These are phyloP conservation scores for Besnoitia besnoiti DNA, from an alignment of 169 alveolate genomes.

Conservation along the genomic window DNA sequence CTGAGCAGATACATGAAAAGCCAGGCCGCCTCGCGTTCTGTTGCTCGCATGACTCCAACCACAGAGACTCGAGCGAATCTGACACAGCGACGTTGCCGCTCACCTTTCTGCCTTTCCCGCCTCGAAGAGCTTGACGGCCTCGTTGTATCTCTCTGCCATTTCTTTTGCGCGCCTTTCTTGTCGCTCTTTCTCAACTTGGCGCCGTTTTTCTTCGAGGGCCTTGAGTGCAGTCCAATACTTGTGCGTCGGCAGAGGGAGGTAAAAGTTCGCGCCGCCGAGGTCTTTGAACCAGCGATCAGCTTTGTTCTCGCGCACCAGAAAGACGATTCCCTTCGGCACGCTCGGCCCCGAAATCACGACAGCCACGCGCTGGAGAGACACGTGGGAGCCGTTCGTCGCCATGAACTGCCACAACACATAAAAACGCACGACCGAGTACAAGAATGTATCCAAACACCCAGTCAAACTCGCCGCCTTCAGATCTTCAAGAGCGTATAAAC, in stretches of 20 bases:
- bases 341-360: slow-evolving; percentile 48
- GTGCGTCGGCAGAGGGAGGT: slow-evolving; percentile 56
- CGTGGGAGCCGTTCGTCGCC: slow-evolving; percentile 38
- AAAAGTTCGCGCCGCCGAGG: slow-evolving; percentile 43
- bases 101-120: slow-evolving; percentile 42
- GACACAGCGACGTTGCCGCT: neutral
- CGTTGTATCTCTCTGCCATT: slow-evolving; percentile 21
- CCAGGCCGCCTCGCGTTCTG: too few species aligned
- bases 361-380: slow-evolving; percentile 63
- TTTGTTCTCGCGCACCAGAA: slow-evolving; percentile 58
- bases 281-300: slow-evolving; percentile 63
- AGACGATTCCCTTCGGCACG: slow-evolving; percentile 48
- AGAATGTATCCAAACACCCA: neutral
- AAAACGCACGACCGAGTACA: neutral
- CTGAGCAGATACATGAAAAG: too few species aligned
- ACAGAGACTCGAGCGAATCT: too few species aligned
- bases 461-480: too few species aligned
- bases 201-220: slow-evolving; percentile 38
- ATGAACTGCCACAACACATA: neutral
- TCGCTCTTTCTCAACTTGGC: slow-evolving; percentile 7
- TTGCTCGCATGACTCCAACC: too few species aligned
- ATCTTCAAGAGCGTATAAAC: neutral
- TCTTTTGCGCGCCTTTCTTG: slow-evolving; percentile 35
- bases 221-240: slow-evolving; percentile 43
- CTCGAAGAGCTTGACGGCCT: slow-evolving; percentile 49